A percentile compares a stretch with the other conserved stretches of the same genome.
Conservation (phyloP, 2,329 filamentous ascomycete genomes). For the Aspergillus versicolor region DNA sequence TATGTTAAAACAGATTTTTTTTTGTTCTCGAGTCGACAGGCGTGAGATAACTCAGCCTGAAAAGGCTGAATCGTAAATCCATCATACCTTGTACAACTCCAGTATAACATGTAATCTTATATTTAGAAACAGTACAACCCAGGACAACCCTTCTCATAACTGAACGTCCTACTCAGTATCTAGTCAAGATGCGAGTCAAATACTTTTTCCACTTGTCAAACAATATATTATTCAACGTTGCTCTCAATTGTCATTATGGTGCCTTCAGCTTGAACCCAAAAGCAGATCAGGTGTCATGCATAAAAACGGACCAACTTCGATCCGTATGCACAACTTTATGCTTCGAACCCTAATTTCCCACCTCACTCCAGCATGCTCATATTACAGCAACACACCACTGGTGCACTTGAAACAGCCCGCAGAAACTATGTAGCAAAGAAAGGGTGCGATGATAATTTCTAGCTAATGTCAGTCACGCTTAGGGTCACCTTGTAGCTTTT, state of each 20-base stretch:
- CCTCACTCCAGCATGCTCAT: not conserved
- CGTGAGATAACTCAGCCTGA: too few relatives aligned
- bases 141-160: not conserved
- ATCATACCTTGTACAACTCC: not conserved
- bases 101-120: slow-evolving; percentile 2
- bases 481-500: too few relatives aligned
- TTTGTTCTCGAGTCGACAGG: too few relatives aligned
- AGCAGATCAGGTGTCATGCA: not conserved
- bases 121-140: slow-evolving; percentile 6
- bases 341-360: not conserved
- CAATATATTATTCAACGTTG: not conserved
- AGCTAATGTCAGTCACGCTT: too few relatives aligned
- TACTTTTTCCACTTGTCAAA: not conserved
- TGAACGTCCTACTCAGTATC: not conserved
- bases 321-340: not conserved
- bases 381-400: too few relatives aligned
- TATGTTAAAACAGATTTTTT: too few relatives aligned
- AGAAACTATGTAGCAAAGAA: not conserved
- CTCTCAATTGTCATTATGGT: not conserved
- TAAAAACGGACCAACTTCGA: not conserved
- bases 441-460: too few relatives aligned
- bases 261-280: not conserved
- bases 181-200: not conserved
- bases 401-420: not conserved
- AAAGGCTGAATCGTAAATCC: too few relatives aligned